Evolutionary conservation across 306 rosid species (phyloP).

Genomic region (Trifolium repens): DNA sequence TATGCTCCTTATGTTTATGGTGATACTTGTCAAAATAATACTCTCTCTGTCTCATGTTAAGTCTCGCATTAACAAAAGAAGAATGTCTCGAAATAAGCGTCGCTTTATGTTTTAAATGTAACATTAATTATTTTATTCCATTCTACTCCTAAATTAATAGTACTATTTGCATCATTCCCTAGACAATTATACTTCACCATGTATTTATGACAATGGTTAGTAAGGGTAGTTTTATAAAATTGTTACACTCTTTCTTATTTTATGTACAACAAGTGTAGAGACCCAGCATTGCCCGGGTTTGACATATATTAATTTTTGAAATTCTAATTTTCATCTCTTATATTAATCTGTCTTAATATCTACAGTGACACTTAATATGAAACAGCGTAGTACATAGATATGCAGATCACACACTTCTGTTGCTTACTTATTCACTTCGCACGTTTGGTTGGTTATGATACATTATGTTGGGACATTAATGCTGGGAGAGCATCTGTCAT

Average conservation of each 20-base stretch:
- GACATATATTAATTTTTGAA: no score
- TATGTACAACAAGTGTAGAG: no score
- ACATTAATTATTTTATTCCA: neutral
- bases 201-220: no score
- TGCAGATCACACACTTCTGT: neutral
- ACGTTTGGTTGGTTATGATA: conserved; percentile 19
- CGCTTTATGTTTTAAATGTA: neutral
- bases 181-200: no score
- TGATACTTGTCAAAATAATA: conserved; percentile 18
- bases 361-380: neutral
- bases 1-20: neutral
- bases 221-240: no score
- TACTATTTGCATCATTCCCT: neutral
- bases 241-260: neutral
- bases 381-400: neutral
- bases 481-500: neutral
- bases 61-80: no score
- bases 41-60: neutral
- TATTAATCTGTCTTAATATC: neutral
- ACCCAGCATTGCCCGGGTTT: no score
- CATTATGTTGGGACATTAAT: neutral
- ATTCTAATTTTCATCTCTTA: no score
- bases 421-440: neutral
- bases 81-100: neutral
- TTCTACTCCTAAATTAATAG: no score